Percentiles rank a stretch among this genome's conserved stretches.
Conservation (phyloP, 2,329 filamentous ascomycete species). For the Colletotrichum horii region DNA sequence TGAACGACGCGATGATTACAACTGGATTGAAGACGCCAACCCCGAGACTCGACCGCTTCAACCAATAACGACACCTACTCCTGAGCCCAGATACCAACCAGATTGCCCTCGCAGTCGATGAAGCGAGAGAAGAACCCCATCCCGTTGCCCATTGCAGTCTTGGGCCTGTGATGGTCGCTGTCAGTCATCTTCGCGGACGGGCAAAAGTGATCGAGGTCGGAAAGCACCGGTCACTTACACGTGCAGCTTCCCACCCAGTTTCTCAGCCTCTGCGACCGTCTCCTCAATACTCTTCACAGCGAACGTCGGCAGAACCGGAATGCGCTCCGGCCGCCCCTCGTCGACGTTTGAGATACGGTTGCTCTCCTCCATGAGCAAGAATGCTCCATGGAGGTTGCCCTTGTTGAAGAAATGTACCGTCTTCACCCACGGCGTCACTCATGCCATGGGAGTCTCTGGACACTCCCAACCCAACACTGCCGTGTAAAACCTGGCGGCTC, state of each 20-base stretch:
- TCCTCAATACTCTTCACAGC: constrained; percentile 36
- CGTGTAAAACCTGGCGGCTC: constrained; percentile 42
- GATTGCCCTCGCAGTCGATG: constrained; percentile 43
- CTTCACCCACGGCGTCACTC: constrained; percentile 28
- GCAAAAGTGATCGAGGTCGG: neutral
- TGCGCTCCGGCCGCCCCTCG: constrained; percentile 26
- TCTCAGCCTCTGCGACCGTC: constrained; percentile 31
- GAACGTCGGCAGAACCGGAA: constrained; percentile 38
- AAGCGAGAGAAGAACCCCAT: constrained; percentile 41
- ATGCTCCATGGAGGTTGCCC: constrained; percentile 38
- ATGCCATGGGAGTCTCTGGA: constrained; percentile 24
- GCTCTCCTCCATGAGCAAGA: constrained; percentile 36
- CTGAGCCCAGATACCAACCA: constrained; percentile 38
- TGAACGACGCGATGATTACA: neutral
- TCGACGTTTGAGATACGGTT: constrained; percentile 31
- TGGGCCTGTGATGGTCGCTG: constrained; percentile 29
- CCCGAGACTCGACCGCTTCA: neutral
- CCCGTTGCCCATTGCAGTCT: constrained; percentile 36
- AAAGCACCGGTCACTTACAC: constrained; percentile 32
- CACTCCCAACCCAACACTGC: constrained; percentile 39
- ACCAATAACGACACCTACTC: constrained; percentile 21
- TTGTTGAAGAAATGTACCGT: constrained; percentile 39
- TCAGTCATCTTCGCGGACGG: neutral
- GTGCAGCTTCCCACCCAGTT: constrained; percentile 36
- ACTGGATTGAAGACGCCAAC: neutral